Evolutionary conservation across 2,329 filamentous ascomycete genomes (phyloP), one percentile per base, ranked within the genome.

Genomic region (Fusarium udum): DNA sequence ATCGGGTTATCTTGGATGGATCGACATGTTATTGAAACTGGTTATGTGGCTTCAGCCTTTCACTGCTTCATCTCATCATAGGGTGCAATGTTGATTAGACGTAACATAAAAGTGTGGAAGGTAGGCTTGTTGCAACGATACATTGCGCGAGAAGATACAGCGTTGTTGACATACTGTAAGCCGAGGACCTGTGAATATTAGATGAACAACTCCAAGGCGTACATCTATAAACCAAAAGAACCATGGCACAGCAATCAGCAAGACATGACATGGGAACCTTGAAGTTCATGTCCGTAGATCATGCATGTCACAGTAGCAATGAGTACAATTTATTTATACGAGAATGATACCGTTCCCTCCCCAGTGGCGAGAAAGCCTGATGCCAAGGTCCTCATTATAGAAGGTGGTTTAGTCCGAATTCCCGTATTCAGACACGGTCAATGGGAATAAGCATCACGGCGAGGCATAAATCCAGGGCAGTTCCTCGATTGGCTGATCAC

Each of bases 381-480:
- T 28, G 32, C 48, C 56, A 61, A 43, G 28, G 7, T 26, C 40
- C 62, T 67, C 26, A 36, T 51, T 40, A 22, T 24, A 64, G 66
- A 69, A 63, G 58, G 46, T 46, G 48, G 39, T 32, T 52, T 22
- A 39, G 61, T 52, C 42, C 16, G n/a, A 53, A 31, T 39, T 42
- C 42, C 59, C 46, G 31, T 39, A 48, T 51, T 51, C 40, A 53
- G 53, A 18, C 26, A 45, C 39, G 11, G 32, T 34, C 34, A 32
- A 55, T 58, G 64, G 64, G 40, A 71, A 71, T 52, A 62, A 46
- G 32, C 28, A 56, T 39, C 48, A 43, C 26, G 43, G 26, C 48
- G 24, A 51, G 39, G 24, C 31, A 37, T 36, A 60, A 56, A 43
- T n/a, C 31, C 32, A 61, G 46, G 26, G 26, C n/a, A 42, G 31